Conservation (phyloP, 2,329 filamentous ascomycete species). For the Lecanicillium sp. region DNA sequence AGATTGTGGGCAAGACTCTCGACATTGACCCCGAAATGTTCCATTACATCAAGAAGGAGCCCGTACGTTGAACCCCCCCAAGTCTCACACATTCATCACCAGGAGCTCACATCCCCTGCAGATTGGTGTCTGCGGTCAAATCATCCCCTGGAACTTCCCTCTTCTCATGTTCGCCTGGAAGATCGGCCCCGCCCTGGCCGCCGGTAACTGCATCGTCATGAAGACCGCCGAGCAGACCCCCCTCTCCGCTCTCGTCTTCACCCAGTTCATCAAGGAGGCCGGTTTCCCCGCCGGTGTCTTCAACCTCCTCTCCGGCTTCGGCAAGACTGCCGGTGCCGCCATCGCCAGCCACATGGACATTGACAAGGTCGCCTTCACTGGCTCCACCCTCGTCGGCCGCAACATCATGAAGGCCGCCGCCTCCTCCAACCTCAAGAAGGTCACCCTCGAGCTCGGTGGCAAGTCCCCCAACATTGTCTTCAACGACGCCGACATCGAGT, state of each 20-base stretch:
- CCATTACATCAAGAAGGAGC: constrained; percentile 75
- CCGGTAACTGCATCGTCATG: constrained; percentile 62
- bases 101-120: not conserved
- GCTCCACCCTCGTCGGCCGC: constrained; percentile 63
- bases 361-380: constrained; percentile 74
- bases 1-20: constrained; percentile 82
- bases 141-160: constrained; percentile 81
- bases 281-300: constrained; percentile 69
- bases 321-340: constrained; percentile 67
- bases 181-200: constrained; percentile 62
- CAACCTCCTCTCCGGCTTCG: constrained; percentile 69
- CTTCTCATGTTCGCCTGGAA: constrained; percentile 74
- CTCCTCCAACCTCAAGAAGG: constrained; percentile 68
- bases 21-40: constrained; percentile 73
- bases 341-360: constrained; percentile 67
- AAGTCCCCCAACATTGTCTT: constrained; percentile 74
- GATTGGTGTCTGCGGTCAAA: constrained; percentile 69
- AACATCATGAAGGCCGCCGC: constrained; percentile 71
- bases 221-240: constrained; percentile 71
- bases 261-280: constrained; percentile 61
- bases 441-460: constrained; percentile 68
- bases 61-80: constrained; percentile 38
- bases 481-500: constrained; percentile 65
- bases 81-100: constrained; percentile 48
- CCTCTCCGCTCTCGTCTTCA: constrained; percentile 57